A percentile compares a stretch with the other conserved stretches of the same genome.
Evolutionary conservation across 257 asterid genomes (phyloP).

Genomic region (Solanum tarapatanum): DNA sequence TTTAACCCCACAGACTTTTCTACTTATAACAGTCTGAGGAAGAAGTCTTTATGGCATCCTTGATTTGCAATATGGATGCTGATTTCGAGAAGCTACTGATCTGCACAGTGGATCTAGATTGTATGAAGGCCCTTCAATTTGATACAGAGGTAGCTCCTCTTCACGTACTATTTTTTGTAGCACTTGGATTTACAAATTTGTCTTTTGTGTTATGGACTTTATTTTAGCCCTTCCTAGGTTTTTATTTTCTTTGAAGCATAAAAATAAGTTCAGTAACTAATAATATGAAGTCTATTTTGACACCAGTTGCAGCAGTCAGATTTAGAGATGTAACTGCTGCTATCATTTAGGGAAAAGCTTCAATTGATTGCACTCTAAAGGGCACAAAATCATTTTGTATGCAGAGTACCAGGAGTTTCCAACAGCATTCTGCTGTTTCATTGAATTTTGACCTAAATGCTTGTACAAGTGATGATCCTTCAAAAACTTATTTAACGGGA

Average conservation of each 20-base stretch:
- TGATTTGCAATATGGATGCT: slow-evolving; percentile 71
- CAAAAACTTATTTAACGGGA: slow-evolving; percentile 61
- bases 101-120: slow-evolving; percentile 90
- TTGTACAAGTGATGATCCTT: slow-evolving; percentile 50
- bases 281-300: not conserved
- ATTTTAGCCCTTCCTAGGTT: not conserved
- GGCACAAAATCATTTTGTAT: not conserved
- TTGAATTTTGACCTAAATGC: slow-evolving; percentile 30
- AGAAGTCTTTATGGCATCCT: slow-evolving; percentile 77
- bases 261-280: not conserved
- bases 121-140: slow-evolving; percentile 69
- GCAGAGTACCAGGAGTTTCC: slow-evolving; percentile 32
- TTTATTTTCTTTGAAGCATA: not conserved
- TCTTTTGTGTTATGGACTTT: not conserved
- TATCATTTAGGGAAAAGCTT: not conserved
- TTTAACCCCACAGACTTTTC: not conserved
- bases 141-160: slow-evolving; percentile 58
- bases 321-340: not conserved
- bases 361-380: slow-evolving; percentile 10
- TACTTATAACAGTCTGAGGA: slow-evolving; percentile 49
- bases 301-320: not conserved
- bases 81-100: slow-evolving; percentile 71
- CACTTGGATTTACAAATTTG: not conserved
- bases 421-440: slow-evolving; percentile 16
- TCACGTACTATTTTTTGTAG: not conserved